Conservation (phyloP, 208 protist genomes). For the Blechomonas ayalai region DNA sequence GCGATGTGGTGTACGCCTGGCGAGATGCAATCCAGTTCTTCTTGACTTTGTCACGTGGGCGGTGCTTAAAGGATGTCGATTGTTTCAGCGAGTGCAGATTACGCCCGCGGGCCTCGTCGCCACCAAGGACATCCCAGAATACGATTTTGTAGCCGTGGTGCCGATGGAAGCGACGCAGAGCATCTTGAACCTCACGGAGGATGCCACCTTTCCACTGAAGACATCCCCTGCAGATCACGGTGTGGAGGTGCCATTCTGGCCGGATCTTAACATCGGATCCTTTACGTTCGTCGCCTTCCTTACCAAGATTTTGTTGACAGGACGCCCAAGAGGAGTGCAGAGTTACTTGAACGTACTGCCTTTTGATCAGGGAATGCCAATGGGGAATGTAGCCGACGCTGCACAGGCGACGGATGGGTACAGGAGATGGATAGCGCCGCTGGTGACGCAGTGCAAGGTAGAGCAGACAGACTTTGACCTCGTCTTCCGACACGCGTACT, state of each 20-base stretch:
- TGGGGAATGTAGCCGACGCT: conserved; percentile 52
- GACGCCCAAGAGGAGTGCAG: conserved; percentile 58
- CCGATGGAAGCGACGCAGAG: conserved; percentile 73
- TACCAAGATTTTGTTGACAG: conserved; percentile 51
- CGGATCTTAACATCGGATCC: conserved; percentile 63
- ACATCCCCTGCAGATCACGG: conserved; percentile 54
- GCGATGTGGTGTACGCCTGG: conserved; percentile 39
- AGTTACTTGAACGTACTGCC: conserved; percentile 82
- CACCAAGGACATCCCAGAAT: conserved; percentile 70
- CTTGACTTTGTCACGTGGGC: conserved; percentile 88
- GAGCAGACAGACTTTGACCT: conserved; percentile 57
- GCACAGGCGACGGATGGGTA: conserved; percentile 64
- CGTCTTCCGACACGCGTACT: conserved; percentile 73
- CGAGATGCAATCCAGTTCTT: conserved; percentile 74
- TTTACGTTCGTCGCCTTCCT: conserved; percentile 73
- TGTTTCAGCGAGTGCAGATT: conserved; percentile 84
- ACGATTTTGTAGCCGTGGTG: conserved; percentile 81
- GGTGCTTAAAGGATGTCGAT: conserved; percentile 72
- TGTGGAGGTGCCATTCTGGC: conserved; percentile 67
- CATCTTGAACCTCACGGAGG: conserved; percentile 50
- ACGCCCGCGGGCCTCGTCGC: conserved; percentile 69
- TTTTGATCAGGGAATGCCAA: conserved; percentile 66
- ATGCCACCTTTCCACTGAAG: conserved; percentile 56
- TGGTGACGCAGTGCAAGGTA: conserved; percentile 48
- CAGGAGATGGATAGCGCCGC: conserved; percentile 35